Percentiles rank a stretch among this genome's conserved stretches.
phyloP scores from a whole-genome alignment of 2,329 filamentous ascomycete genomes.

The Colletotrichum nymphaeae region DNA sequence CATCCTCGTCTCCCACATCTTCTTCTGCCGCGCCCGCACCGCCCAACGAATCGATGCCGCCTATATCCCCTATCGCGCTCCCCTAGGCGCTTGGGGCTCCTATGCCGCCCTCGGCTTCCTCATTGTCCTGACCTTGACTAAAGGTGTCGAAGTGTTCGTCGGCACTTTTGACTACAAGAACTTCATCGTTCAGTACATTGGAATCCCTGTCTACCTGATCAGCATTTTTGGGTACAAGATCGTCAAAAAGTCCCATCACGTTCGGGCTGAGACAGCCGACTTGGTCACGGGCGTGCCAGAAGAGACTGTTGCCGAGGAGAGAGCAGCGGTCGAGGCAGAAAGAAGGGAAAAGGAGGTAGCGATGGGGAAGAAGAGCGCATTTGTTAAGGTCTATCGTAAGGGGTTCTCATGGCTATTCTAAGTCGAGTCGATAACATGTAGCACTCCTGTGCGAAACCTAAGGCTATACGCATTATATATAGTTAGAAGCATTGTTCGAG shows the following conservation, averaged over 20 bases:
- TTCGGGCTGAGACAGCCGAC: background rate
- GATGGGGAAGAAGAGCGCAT: background rate
- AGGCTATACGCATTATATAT: no score
- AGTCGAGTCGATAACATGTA: background rate
- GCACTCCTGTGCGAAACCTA: no score
- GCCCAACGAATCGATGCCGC: conserved; percentile 48
- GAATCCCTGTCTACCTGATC: conserved; percentile 15
- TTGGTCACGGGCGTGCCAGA: conserved; percentile 10
- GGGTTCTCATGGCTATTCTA: conserved; percentile 12
- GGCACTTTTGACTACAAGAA: conserved; percentile 23
- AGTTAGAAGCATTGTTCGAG: no score
- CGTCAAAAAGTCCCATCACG: background rate
- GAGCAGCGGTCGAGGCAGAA: background rate
- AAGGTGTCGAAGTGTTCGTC: conserved; percentile 22
- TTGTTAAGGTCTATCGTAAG: conserved; percentile 9
- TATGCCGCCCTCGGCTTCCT: conserved; percentile 16
- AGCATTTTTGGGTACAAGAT: conserved; percentile 19
- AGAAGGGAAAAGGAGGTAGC: conserved; percentile 10
- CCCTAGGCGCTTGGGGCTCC: conserved; percentile 36
- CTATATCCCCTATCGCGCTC: conserved; percentile 52
- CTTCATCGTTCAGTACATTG: conserved; percentile 28
- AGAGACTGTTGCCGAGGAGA: conserved; percentile 5
- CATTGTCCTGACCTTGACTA: conserved; percentile 13
- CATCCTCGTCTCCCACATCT: conserved; percentile 52
- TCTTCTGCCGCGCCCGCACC: conserved; percentile 49